Percentiles rank a stretch among this genome's conserved stretches.
Conservation (phyloP, 129 eudicot genomes). For the Dittrichia graveolens region DNA sequence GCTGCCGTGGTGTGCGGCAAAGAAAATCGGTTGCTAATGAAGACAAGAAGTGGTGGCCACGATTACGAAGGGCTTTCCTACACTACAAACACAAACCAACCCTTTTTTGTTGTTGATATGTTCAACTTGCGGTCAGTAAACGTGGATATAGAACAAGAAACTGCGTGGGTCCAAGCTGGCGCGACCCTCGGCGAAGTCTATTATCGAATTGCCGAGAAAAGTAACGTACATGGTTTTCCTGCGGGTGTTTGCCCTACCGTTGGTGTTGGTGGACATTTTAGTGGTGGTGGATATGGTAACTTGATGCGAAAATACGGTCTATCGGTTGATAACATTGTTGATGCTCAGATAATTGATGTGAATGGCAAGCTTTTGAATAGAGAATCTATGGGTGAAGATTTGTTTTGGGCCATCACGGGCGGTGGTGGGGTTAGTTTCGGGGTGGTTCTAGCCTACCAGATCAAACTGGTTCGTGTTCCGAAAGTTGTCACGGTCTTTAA, state of each 20-base stretch:
- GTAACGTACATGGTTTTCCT: slow-evolving; percentile 42
- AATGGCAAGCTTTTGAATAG: slow-evolving; percentile 34
- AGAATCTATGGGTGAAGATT: slow-evolving; percentile 50
- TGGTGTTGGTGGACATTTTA: slow-evolving; percentile 57
- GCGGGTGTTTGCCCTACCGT: slow-evolving; percentile 54
- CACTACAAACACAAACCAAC: slow-evolving; percentile 22
- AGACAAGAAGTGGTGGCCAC: slow-evolving; percentile 53
- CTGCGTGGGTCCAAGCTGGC: slow-evolving; percentile 54
- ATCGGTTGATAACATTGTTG: slow-evolving; percentile 45
- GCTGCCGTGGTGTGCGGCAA: slow-evolving; percentile 34
- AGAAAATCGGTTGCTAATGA: slow-evolving; percentile 28
- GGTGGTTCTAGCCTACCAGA: slow-evolving; percentile 39
- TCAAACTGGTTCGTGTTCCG: slow-evolving; percentile 43
- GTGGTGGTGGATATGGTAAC: slow-evolving; percentile 55
- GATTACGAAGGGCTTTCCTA: slow-evolving; percentile 57
- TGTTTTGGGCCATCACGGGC: slow-evolving; percentile 61
- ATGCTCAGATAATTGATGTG: slow-evolving; percentile 38
- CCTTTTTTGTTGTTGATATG: slow-evolving; percentile 49
- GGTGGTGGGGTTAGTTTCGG: slow-evolving; percentile 57
- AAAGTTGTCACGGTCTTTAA: slow-evolving; percentile 41
- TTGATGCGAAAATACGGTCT: slow-evolving; percentile 51
- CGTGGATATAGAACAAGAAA: slow-evolving; percentile 22
- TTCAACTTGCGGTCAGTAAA: slow-evolving; percentile 31
- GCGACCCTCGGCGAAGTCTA: slow-evolving; percentile 52
- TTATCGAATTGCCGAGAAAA: slow-evolving; percentile 38